These are phyloP conservation scores for Capillidium rhysosporum DNA, from an alignment of 371 early-diverging fungal genomes.

Conservation along the genomic window DNA sequence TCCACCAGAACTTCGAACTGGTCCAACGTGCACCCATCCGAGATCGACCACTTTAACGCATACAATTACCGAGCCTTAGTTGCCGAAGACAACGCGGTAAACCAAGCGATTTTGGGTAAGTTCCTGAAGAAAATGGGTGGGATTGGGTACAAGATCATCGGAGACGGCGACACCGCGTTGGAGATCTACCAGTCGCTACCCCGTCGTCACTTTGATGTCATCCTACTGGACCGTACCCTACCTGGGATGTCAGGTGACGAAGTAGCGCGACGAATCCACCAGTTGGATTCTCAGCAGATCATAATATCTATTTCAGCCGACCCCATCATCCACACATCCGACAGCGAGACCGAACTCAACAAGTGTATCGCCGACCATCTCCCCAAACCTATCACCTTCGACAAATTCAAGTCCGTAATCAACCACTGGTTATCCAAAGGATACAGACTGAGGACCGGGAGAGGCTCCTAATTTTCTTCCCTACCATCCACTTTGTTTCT, in stretches of 20 bases:
- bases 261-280: background rate
- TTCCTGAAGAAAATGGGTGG: constrained; percentile 1
- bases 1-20: background rate
- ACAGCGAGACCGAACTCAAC: background rate
- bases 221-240: constrained; percentile 1
- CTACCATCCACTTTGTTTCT: no score
- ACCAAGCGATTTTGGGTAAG: background rate
- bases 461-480: no score
- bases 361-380: background rate
- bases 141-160: background rate
- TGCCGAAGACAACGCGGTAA: constrained; percentile 5
- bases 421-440: background rate
- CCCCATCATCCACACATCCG: background rate
- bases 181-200: background rate
- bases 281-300: background rate
- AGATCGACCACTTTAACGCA: background rate
- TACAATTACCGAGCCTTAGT: background rate
- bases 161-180: background rate
- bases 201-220: background rate
- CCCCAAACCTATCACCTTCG: constrained; percentile 2
- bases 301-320: constrained; percentile 2
- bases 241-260: constrained; percentile 3
- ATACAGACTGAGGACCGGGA: background rate
- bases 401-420: constrained; percentile 3
- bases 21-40: background rate